Percentiles rank a stretch among this genome's conserved stretches.
These are phyloP conservation scores for Rutstroemia sp. DNA, from an alignment of 2,329 filamentous ascomycete genomes.

Conservation along the genomic window DNA sequence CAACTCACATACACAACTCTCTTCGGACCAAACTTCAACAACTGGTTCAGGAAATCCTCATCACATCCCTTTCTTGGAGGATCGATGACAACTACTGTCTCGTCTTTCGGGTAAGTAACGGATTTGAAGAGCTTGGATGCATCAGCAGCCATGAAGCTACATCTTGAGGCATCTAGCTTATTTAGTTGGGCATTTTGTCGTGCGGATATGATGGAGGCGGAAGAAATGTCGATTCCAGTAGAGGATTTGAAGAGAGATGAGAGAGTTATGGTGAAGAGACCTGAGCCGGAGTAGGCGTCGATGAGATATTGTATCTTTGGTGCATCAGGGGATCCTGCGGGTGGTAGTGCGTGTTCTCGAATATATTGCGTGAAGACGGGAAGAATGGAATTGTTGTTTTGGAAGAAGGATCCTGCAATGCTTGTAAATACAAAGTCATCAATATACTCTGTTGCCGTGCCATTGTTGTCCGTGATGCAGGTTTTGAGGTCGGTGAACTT, in stretches of 20 bases:
- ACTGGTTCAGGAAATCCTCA: slow-evolving; percentile 70
- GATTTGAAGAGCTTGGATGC: slow-evolving; percentile 74
- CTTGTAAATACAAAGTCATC: slow-evolving; percentile 77
- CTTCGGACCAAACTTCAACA: slow-evolving; percentile 68
- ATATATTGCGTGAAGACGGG: slow-evolving; percentile 81
- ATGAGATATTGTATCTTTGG: slow-evolving; percentile 73
- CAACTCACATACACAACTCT: slow-evolving; percentile 92
- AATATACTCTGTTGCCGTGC: slow-evolving; percentile 79
- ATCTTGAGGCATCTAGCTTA: slow-evolving; percentile 56
- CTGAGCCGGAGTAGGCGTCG: slow-evolving; percentile 95
- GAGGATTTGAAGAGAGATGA: slow-evolving; percentile 76
- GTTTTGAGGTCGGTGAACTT: slow-evolving; percentile 70
- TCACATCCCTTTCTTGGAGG: slow-evolving; percentile 96
- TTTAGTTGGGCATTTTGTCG: slow-evolving; percentile 73
- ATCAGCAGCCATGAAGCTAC: slow-evolving; percentile 83
- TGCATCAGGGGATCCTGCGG: slow-evolving; percentile 28
- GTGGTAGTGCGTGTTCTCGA: slow-evolving; percentile 65
- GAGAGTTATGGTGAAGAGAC: slow-evolving; percentile 93
- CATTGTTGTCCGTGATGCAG: slow-evolving; percentile 82
- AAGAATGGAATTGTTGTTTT: slow-evolving; percentile 99
- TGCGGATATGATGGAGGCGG: slow-evolving; percentile 70
- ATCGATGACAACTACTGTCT: slow-evolving; percentile 92
- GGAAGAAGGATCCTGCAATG: slow-evolving; percentile 92
- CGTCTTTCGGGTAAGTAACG: slow-evolving; percentile 64
- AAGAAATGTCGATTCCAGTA: slow-evolving; percentile 85